These are phyloP conservation scores for Sporothrix pseudoabietina DNA, from an alignment of 2,329 filamentous ascomycete genomes.

Conservation along the genomic window DNA sequence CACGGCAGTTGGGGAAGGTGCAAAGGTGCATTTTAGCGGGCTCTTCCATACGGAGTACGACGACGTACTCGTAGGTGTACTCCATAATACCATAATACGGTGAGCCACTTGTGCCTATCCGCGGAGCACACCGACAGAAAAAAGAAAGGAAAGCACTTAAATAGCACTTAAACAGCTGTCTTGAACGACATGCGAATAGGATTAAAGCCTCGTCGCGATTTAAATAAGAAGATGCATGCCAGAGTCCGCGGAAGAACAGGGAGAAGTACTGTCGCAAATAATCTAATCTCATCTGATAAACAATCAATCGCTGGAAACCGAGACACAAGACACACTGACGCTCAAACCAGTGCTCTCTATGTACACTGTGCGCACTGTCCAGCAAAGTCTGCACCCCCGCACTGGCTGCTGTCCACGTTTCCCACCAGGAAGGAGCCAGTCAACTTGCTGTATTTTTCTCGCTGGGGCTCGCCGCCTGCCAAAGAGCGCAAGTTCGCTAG, in stretches of 20 bases:
- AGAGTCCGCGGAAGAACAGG: background rate
- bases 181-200: background rate
- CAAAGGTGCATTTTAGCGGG: background rate
- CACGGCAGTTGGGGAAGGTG: background rate
- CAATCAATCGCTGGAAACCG: conserved; percentile 24
- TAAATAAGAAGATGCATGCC: background rate
- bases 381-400: conserved; percentile 24
- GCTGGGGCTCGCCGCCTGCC: background rate
- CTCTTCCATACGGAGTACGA: background rate
- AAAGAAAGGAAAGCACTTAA: background rate
- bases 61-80: background rate
- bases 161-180: background rate
- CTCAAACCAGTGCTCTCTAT: background rate
- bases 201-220: background rate
- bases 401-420: conserved; percentile 2
- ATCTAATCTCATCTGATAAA: conserved; percentile 31
- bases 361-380: conserved; percentile 24
- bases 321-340: conserved; percentile 10
- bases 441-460: background rate
- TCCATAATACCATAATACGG: too few relatives aligned
- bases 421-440: background rate
- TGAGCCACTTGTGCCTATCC: background rate
- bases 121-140: background rate
- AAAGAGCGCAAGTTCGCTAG: background rate
- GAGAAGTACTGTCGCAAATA: background rate